Evolutionary conservation across 345 rosid species (phyloP), one percentile per base, ranked within the genome.

Genomic region (Rubroshorea leprosula): DNA sequence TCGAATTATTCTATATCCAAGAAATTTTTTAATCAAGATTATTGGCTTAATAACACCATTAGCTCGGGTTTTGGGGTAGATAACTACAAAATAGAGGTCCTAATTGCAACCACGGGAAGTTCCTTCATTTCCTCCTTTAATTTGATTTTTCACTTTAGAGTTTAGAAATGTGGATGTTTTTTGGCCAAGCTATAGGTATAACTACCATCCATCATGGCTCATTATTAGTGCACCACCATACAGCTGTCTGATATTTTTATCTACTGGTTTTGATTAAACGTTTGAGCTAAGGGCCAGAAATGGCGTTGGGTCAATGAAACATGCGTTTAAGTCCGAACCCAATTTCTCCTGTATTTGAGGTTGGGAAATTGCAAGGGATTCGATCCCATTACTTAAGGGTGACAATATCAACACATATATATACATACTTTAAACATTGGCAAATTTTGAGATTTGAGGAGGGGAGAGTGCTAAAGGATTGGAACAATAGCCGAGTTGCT

Each of bases 171-270:
- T 35, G 26, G 41, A 23, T 41, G 6, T 18, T 19, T 41, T 41
- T 24, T 31, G 48, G 55, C 39, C 48, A 47, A 29, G 20, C 56
- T 31, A 15, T 58, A 9, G 70, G 55, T 54, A 57, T 53, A 65
- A 58, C 71, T 56, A 62, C 71, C 68, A 0, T 45, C 41, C 57
- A 71, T 67, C 48, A 71, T 62, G 46, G 39, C 66, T 61, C 65
- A 68, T 68, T 48, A 53, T 55, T 56, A 41, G 8, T 54, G 15
- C 65, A 48, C 45, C 2, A 2, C 23, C n/a, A n/a, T n/a, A 27
- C 68, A 57, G 45, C 46, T 62, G 41, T 23, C 15, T 52, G 25
- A 49, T 55, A 2, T 52, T 41, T 51, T 41, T 22, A 64, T 48
- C 29, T 25, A 19, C 21, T 29, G 9, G 35, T 3, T 1, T 35